phyloP scores from a whole-genome alignment of 352 stramenopile species.

The Phytophthora nicotianae region DNA sequence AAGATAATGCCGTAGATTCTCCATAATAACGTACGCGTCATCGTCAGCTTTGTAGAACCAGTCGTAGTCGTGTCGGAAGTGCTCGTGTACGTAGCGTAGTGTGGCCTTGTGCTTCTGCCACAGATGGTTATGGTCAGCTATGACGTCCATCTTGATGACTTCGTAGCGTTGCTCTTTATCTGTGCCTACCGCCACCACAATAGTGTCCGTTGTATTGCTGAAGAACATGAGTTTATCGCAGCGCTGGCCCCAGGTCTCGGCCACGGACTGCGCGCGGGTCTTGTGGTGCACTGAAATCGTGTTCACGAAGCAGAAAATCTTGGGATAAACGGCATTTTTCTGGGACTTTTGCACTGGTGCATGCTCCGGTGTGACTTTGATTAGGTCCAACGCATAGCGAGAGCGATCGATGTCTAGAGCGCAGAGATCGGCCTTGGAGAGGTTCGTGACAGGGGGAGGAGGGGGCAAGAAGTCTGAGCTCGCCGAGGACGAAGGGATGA shows the following conservation, averaged over 20 bases:
- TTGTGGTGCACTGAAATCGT: conserved; percentile 77
- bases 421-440: conserved; percentile 64
- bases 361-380: conserved; percentile 46
- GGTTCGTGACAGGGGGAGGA: conserved; percentile 18
- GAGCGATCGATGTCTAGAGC: conserved; percentile 51
- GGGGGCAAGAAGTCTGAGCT: conserved; percentile 10
- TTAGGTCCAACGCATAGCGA: conserved; percentile 42
- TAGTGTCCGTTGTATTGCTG: conserved; percentile 67
- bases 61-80: conserved; percentile 80
- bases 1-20: conserved; percentile 78
- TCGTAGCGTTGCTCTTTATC: conserved; percentile 40
- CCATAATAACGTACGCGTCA: conserved; percentile 82
- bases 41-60: conserved; percentile 90
- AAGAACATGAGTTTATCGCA: conserved; percentile 86
- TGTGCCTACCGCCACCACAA: conserved; percentile 42
- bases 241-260: conserved; percentile 82
- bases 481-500: conserved; percentile 4
- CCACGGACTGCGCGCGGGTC: conserved; percentile 63
- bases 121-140: conserved; percentile 79
- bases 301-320: conserved; percentile 82
- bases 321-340: conserved; percentile 41
- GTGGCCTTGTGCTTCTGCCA: conserved; percentile 87
- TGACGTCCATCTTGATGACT: conserved; percentile 72
- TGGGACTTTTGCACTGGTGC: conserved; percentile 7
- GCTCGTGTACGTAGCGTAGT: conserved; percentile 68